Evolutionary conservation across 2,329 filamentous ascomycete species (phyloP), one percentile per base, ranked within the genome.

Genomic region (Trichoderma cornu-damae): DNA sequence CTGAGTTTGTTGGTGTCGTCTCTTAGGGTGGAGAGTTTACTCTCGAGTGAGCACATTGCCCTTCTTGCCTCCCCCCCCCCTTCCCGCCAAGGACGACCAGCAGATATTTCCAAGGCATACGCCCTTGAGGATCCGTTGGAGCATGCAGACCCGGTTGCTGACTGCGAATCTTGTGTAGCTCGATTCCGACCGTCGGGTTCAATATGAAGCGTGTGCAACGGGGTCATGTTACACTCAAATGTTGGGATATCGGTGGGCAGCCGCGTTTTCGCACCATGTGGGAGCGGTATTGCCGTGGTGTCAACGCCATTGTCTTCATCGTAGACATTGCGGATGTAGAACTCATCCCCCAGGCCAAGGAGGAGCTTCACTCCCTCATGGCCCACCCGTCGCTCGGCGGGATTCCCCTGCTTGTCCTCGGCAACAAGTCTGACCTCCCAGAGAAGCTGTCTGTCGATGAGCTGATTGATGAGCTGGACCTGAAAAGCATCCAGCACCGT

Each of bases 171-270:
- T 70, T 68, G 64, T 75, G 69, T 78, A 97, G 93, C 79, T 96
- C 93, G 64, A 96, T 97, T 72, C 94, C 94, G 61, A 99, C 94
- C 14, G 93, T 99, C 67, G 94, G 94, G 64, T 97, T 97, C 80
- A 99, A 97, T 75, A 96, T 96, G 86, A 97, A 97, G 81, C 87
- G 89, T 65, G 91, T 99, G 67, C 92, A 96, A 76, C 93, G 94
- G 70, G 94, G 94, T 66, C 93, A 97, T 83, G 94, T 99, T 72
- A 96, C 94, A 66, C 81, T 99, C 68, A 97, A 97, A 77, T 99
- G 94, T 75, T 99, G 94, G 94, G 94, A 99, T 77, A 85, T 99
- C 63, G 94, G 94, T 66, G 94, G 94, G 54, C 94, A 99, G 76
- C 93, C 94, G 66, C 85, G 93, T 64, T 99, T 97, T 77, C 89